phyloP scores from a whole-genome alignment of 1,284 basidiomycete species.

The Malassezia vespertilionis region DNA sequence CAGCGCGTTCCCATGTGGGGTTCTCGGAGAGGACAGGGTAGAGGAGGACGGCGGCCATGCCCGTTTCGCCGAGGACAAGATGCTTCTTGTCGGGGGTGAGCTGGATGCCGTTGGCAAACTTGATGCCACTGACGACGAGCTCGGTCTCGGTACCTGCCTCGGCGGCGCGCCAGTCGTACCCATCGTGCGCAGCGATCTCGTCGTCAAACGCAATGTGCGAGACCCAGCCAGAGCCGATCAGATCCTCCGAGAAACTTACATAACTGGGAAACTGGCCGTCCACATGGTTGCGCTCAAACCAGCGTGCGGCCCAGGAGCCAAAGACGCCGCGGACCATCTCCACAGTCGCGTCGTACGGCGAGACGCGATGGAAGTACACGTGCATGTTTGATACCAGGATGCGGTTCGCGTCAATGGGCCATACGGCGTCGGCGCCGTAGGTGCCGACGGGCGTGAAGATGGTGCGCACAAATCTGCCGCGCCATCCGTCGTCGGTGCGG shows the following conservation, averaged over 20 bases:
- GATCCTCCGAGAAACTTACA: background rate
- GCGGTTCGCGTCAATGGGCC: slow-evolving; percentile 55
- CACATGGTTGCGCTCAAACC: too few relatives aligned
- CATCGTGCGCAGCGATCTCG: background rate
- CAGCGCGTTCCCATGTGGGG: background rate
- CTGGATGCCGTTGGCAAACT: slow-evolving; percentile 14
- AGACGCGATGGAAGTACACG: slow-evolving; percentile 1
- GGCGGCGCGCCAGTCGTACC: background rate
- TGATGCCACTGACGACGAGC: background rate
- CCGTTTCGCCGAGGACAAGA: slow-evolving; percentile 5
- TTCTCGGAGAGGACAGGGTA: slow-evolving; percentile 1
- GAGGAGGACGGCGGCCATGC: slow-evolving; percentile 2
- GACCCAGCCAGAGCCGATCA: slow-evolving; percentile 8
- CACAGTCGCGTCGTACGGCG: slow-evolving; percentile 3
- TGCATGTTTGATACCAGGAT: slow-evolving; percentile 65
- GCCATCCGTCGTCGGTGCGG: background rate
- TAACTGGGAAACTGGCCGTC: too few relatives aligned
- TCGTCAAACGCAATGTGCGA: slow-evolving; percentile 8
- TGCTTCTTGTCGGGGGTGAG: background rate
- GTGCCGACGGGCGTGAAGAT: slow-evolving; percentile 12
- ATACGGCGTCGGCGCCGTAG: slow-evolving; percentile 54
- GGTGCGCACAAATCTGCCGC: slow-evolving; percentile 14
- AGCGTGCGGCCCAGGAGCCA: background rate
- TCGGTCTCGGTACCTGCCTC: background rate
- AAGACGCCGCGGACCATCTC: background rate